A percentile compares a stretch with the other conserved stretches of the same genome.
Conservation (phyloP, 2,329 filamentous ascomycete genomes). For the Beauveria scarabaeidicola region DNA sequence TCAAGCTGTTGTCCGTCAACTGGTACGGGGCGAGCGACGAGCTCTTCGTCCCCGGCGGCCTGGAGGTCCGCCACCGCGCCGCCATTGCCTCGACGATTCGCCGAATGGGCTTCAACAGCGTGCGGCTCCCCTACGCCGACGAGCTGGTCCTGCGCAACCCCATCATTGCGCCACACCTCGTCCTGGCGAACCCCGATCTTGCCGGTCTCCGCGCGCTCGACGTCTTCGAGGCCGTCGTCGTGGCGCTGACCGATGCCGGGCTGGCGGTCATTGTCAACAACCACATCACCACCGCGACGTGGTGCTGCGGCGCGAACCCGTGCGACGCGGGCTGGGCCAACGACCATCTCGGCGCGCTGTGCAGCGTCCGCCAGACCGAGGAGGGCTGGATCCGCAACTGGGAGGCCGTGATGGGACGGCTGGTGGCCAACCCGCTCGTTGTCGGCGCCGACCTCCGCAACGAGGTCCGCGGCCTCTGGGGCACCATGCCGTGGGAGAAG, state of each 20-base stretch:
- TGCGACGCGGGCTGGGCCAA: constrained; percentile 62
- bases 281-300: constrained; percentile 60
- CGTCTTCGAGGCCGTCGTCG: constrained; percentile 50
- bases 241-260: constrained; percentile 51
- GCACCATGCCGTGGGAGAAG: constrained; percentile 56
- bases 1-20: constrained; percentile 57
- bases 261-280: constrained; percentile 61
- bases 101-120: constrained; percentile 59
- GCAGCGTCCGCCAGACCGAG: constrained; percentile 54
- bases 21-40: constrained; percentile 66
- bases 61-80: constrained; percentile 54
- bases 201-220: constrained; percentile 49
- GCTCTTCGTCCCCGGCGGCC: constrained; percentile 53
- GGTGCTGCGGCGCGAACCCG: constrained; percentile 61
- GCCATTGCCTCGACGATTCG: constrained; percentile 53
- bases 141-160: constrained; percentile 58
- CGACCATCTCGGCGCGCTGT: constrained; percentile 51
- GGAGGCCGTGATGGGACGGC: constrained; percentile 53
- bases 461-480: constrained; percentile 61
- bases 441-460: constrained; percentile 61
- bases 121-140: constrained; percentile 60
- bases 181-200: constrained; percentile 54
- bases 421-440: constrained; percentile 51
- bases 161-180: constrained; percentile 35
- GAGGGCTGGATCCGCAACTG: constrained; percentile 59